A percentile compares a stretch with the other conserved stretches of the same genome.
phyloP scores from a whole-genome alignment of 768 basidiomycete genomes.

The Suillus weaverae region DNA sequence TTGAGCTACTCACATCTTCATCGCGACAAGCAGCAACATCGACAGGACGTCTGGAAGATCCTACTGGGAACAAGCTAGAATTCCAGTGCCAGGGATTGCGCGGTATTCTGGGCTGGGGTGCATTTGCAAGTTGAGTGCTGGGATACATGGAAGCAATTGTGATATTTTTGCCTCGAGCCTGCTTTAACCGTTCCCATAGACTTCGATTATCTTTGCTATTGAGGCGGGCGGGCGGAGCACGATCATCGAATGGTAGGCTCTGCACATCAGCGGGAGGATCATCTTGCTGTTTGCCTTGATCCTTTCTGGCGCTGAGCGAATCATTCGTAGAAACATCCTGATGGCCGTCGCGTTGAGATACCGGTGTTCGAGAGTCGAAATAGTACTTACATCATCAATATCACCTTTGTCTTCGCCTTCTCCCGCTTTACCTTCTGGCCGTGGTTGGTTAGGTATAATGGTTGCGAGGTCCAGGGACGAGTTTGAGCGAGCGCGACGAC shows the following conservation, averaged over 20 bases:
- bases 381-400: neutral
- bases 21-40: neutral
- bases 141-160: neutral
- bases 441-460: neutral
- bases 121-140: neutral
- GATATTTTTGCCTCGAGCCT: neutral
- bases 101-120: neutral
- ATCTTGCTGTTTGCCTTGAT: neutral
- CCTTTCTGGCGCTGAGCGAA: neutral
- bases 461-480: neutral
- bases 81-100: neutral
- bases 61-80: neutral
- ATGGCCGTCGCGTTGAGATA: too few relatives aligned
- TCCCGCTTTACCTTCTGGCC: neutral
- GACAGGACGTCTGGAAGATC: neutral
- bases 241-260: neutral
- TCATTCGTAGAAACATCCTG: too few relatives aligned
- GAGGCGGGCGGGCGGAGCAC: neutral
- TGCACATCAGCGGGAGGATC: neutral
- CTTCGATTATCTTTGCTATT: neutral
- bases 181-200: neutral
- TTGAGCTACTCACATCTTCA: neutral
- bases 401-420: neutral
- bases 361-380: neutral
- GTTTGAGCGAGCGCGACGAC: neutral